These are phyloP conservation scores for Xylaria acuta DNA, from an alignment of 495 filamentous ascomycete genomes.

Conservation along the genomic window DNA sequence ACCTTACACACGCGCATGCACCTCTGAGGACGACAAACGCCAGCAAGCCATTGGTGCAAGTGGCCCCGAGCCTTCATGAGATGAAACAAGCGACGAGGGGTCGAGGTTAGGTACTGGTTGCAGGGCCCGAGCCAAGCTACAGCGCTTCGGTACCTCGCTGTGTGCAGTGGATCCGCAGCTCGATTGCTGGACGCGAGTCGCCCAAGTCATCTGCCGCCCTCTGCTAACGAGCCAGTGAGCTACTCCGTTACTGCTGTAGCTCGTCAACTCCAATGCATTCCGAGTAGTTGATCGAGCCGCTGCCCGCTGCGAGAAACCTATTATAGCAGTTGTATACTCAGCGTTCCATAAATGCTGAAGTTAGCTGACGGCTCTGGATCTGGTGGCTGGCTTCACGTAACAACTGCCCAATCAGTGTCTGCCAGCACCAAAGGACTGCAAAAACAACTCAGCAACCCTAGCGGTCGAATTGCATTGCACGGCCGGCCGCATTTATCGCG, in stretches of 20 bases:
- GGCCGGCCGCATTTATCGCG: slow-evolving; percentile 18
- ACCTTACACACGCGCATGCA: slow-evolving; percentile 21
- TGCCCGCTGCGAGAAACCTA: slow-evolving; percentile 12
- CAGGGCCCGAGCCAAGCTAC: slow-evolving; percentile 17
- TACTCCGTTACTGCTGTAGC: neutral
- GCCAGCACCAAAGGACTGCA: slow-evolving; percentile 26
- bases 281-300: slow-evolving; percentile 17
- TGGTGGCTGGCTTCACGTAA: slow-evolving; percentile 24
- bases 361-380: slow-evolving; percentile 10
- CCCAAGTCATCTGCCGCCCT: slow-evolving; percentile 20
- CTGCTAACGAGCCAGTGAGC: slow-evolving; percentile 9
- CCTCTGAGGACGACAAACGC: slow-evolving; percentile 24
- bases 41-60: slow-evolving; percentile 41
- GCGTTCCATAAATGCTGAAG: slow-evolving; percentile 12
- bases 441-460: slow-evolving; percentile 27
- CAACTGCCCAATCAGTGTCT: slow-evolving; percentile 22
- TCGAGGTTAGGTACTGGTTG: slow-evolving; percentile 7
- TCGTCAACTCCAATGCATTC: neutral
- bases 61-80: slow-evolving; percentile 35
- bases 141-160: slow-evolving; percentile 6
- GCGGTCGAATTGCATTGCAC: slow-evolving; percentile 18
- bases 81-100: slow-evolving; percentile 52
- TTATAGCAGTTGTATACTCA: slow-evolving; percentile 14
- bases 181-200: slow-evolving; percentile 12
- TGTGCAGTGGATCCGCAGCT: slow-evolving; percentile 8